A percentile compares a stretch with the other conserved stretches of the same genome.
Evolutionary conservation across 768 basidiomycete species (phyloP).

Genomic region (Boletellus emodensis): DNA sequence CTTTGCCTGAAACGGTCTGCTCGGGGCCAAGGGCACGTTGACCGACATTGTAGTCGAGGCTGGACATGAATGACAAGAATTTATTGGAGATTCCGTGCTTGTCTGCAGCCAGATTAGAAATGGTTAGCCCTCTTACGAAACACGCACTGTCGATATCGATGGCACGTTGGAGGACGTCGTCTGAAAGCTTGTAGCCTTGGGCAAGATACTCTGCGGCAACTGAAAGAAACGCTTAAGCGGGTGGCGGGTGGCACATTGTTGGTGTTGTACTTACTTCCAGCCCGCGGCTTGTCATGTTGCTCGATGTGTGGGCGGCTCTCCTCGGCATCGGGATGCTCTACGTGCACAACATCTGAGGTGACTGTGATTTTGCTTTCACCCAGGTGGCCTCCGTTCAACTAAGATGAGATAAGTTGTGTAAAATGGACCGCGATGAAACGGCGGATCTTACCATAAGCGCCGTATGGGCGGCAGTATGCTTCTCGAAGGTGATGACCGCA

Average conservation of each 20-base stretch:
- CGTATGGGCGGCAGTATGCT: conserved; percentile 77
- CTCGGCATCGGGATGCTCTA: conserved; percentile 46
- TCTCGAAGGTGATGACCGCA: conserved; percentile 83
- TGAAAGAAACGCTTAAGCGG: conserved; percentile 21
- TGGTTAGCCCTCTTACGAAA: neutral
- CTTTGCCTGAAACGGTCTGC: conserved; percentile 72
- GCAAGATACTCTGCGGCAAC: conserved; percentile 95
- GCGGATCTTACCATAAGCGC: conserved; percentile 62
- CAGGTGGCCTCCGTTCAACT: conserved; percentile 75
- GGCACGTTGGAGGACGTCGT: conserved; percentile 70
- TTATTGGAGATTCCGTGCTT: conserved; percentile 85
- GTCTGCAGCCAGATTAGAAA: conserved; percentile 32
- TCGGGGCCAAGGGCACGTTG: conserved; percentile 71
- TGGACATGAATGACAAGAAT: conserved; percentile 77
- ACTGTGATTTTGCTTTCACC: conserved; percentile 70
- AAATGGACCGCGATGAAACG: fast-evolving
- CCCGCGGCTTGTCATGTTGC: conserved; percentile 89
- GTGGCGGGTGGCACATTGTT: neutral
- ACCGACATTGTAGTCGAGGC: conserved; percentile 69
- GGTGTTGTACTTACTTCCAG: conserved; percentile 55
- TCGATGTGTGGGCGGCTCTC: conserved; percentile 45
- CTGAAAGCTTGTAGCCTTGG: conserved; percentile 79
- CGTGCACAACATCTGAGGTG: conserved; percentile 60
- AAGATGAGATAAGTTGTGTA: neutral
- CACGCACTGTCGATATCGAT: conserved; percentile 72